These are phyloP conservation scores for Apiospora saccharicola DNA, from an alignment of 2,329 filamentous ascomycete species.

Conservation along the genomic window DNA sequence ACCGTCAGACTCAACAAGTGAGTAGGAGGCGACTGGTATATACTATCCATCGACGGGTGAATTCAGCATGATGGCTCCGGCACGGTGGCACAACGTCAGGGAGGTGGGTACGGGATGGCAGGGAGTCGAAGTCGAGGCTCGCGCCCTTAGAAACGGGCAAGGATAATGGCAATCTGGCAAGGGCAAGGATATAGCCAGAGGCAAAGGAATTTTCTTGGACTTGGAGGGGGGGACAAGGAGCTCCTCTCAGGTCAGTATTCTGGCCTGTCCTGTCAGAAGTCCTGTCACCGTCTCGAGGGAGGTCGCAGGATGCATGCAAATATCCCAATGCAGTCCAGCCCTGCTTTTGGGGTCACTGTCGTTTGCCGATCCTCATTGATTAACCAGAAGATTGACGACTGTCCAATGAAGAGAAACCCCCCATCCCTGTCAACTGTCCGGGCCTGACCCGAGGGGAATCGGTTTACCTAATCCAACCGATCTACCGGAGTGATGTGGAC, in stretches of 20 bases:
- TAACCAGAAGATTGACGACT: not conserved
- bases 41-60: slow-evolving; percentile 4
- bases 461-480: not conserved
- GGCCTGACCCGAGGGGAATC: not conserved
- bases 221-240: not conserved
- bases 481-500: not conserved
- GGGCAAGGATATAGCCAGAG: not conserved
- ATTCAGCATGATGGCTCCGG: not conserved
- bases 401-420: not conserved
- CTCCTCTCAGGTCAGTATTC: not conserved
- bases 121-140: not conserved
- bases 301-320: not conserved
- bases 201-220: not conserved
- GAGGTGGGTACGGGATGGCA: not conserved
- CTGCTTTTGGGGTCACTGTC: slow-evolving; percentile 13
- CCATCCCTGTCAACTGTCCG: not conserved
- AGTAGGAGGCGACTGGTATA: slow-evolving; percentile 10
- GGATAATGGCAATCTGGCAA: not conserved
- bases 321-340: not conserved
- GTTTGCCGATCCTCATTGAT: slow-evolving; percentile 1
- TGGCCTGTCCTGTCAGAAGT: not conserved
- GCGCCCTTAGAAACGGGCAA: not conserved
- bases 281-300: not conserved
- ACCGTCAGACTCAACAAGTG: slow-evolving; percentile 4
- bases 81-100: not conserved